These are phyloP conservation scores for Talaromyces sp. DNA, from an alignment of 2,329 filamentous ascomycete species.

Conservation along the genomic window DNA sequence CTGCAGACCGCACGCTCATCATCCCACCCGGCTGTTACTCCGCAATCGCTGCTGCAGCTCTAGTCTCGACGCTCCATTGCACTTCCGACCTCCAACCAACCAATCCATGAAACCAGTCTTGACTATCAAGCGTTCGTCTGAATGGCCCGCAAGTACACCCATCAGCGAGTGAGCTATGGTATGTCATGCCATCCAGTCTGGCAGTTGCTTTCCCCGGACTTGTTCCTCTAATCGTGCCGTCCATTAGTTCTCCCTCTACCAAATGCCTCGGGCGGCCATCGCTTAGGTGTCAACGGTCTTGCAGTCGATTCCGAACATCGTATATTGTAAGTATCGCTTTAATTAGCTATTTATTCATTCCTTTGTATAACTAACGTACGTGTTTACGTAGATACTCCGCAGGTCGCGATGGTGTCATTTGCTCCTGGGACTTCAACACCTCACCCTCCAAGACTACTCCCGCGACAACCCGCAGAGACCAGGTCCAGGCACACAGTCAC, in stretches of 20 bases:
- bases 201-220: not conserved
- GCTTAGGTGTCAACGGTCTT: constrained; percentile 91
- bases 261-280: constrained; percentile 76
- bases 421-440: constrained; percentile 76
- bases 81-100: not conserved
- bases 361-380: not conserved
- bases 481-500: constrained; percentile 81
- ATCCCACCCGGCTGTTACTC: constrained; percentile 12
- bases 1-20: not conserved
- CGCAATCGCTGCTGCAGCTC: constrained; percentile 16
- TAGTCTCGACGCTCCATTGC: constrained; percentile 8
- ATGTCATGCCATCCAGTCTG: constrained; percentile 29
- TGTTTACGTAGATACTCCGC: constrained; percentile 72
- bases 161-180: constrained; percentile 68
- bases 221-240: constrained; percentile 5
- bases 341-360: not conserved
- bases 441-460: constrained; percentile 26
- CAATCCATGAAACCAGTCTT: constrained; percentile 5
- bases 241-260: constrained; percentile 68
- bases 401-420: constrained; percentile 90
- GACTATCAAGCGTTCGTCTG: constrained; percentile 22
- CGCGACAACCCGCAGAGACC: constrained; percentile 56
- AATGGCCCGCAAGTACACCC: constrained; percentile 67
- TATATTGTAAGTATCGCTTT: constrained; percentile 66
- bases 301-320: constrained; percentile 78